phyloP scores from a whole-genome alignment of 2,329 filamentous ascomycete species.

The Ophiostoma australiae region DNA sequence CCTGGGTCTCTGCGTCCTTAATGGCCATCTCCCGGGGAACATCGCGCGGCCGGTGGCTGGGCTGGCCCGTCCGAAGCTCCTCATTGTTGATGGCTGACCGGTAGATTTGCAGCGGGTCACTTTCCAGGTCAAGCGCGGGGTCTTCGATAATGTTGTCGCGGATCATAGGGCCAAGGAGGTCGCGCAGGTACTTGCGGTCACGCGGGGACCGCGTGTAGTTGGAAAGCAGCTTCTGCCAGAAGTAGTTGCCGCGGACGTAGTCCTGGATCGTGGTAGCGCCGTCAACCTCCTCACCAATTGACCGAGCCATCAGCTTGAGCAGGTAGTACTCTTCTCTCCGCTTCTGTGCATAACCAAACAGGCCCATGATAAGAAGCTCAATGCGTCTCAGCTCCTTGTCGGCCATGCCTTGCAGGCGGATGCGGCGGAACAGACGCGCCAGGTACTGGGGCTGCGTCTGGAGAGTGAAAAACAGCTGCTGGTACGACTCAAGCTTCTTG shows the following conservation, averaged over 20 bases:
- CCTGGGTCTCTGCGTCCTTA: conserved; percentile 84
- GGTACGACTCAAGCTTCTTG: conserved; percentile 92
- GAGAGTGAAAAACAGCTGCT: conserved; percentile 94
- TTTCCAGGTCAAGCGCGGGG: conserved; percentile 84
- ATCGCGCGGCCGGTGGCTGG: conserved; percentile 75
- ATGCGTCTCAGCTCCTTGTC: conserved; percentile 92
- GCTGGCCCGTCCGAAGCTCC: conserved; percentile 82
- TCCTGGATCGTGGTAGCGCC: conserved; percentile 69
- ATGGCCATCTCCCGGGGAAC: conserved; percentile 92
- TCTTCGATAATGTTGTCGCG: conserved; percentile 92
- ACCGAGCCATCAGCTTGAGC: conserved; percentile 77
- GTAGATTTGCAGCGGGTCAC: conserved; percentile 96
- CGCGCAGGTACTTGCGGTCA: conserved; percentile 86
- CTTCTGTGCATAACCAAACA: conserved; percentile 97
- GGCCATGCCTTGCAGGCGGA: conserved; percentile 76
- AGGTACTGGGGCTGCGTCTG: conserved; percentile 96
- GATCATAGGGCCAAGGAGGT: conserved; percentile 77
- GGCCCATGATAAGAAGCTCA: conserved; percentile 88
- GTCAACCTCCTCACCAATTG: conserved; percentile 81
- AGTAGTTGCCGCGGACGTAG: conserved; percentile 82
- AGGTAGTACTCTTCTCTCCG: conserved; percentile 94
- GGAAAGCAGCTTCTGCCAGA: conserved; percentile 81
- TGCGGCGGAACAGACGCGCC: conserved; percentile 75
- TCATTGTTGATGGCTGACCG: conserved; percentile 94
- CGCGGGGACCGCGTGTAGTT: conserved; percentile 88